Percentiles rank a stretch among this genome's conserved stretches.
Evolutionary conservation across 805 yeast species (phyloP).

Genomic region (Yarrowia sp.): DNA sequence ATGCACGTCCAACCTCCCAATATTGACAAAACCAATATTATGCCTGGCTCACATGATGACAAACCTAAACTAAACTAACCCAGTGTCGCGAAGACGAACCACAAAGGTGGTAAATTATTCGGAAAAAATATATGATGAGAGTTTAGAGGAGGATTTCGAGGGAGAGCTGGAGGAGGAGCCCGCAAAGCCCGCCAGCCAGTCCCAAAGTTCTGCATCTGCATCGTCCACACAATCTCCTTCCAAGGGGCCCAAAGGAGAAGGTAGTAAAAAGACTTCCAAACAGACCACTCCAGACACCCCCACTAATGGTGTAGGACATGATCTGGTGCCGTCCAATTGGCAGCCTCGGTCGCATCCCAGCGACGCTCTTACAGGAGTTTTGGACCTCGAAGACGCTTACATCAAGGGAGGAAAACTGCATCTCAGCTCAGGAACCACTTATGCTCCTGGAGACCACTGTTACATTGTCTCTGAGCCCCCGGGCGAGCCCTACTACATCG

Average conservation of each 20-base stretch:
- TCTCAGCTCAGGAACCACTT: conserved; percentile 22
- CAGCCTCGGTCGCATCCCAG: conserved; percentile 21
- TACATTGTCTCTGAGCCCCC: conserved; percentile 92
- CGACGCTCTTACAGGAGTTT: conserved; percentile 14
- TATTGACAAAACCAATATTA: conserved; percentile 27
- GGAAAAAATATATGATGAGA: conserved; percentile 28
- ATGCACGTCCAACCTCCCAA: conserved; percentile 34
- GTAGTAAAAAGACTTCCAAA: conserved; percentile 23
- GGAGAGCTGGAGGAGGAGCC: conserved; percentile 15
- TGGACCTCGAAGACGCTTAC: conserved; percentile 21
- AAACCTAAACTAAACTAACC: conserved; percentile 25
- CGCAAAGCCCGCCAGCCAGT: neutral
- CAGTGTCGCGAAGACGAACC: conserved; percentile 37
- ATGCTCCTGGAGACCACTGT: conserved; percentile 59
- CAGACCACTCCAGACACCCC: conserved; percentile 11
- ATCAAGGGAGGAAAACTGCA: conserved; percentile 30
- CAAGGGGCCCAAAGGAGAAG: conserved; percentile 11
- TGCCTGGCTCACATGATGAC: conserved; percentile 16
- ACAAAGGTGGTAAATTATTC: conserved; percentile 37
- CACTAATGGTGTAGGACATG: conserved; percentile 3
- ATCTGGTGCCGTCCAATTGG: conserved; percentile 31
- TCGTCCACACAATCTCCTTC: conserved; percentile 19
- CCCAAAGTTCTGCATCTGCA: conserved; percentile 8
- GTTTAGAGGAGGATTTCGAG: conserved; percentile 29
- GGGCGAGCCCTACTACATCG: conserved; percentile 92